Evolutionary conservation across 208 protist genomes (phyloP).

Genomic region (Trypanosoma lewisi): DNA sequence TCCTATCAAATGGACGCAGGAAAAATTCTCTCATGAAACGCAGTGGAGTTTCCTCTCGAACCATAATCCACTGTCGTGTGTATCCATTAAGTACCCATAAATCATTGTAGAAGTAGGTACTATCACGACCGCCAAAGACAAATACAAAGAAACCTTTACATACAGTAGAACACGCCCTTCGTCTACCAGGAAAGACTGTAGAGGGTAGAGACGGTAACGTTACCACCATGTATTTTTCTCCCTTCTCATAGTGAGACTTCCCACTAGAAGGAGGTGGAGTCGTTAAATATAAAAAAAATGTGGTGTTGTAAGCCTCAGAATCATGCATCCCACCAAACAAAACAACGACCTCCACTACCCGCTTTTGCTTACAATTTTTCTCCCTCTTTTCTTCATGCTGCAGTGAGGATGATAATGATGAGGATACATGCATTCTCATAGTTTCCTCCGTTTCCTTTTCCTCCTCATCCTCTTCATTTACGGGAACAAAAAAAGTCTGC

Average conservation of each 20-base stretch:
- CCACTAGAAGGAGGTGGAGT: slow-evolving; percentile 13
- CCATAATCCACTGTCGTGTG: slow-evolving; percentile 56
- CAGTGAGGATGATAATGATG: background rate
- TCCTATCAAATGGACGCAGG: slow-evolving; percentile 27
- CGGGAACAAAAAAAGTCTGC: slow-evolving; percentile 37
- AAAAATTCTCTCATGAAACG: slow-evolving; percentile 43
- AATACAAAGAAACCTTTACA: slow-evolving; percentile 54
- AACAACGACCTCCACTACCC: slow-evolving; percentile 52
- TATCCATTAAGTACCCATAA: slow-evolving; percentile 62
- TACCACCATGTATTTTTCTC: slow-evolving; percentile 10
- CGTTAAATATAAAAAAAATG: slow-evolving; percentile 45
- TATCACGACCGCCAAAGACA: slow-evolving; percentile 68
- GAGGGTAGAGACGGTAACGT: slow-evolving; percentile 1
- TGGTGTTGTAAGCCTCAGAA: slow-evolving; percentile 27
- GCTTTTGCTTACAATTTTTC: background rate
- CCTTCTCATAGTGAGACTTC: slow-evolving; percentile 6
- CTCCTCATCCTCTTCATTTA: background rate
- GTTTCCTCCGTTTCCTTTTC: background rate
- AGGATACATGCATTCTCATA: background rate
- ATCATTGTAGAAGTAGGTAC: slow-evolving; percentile 62
- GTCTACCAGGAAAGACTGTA: slow-evolving; percentile 38
- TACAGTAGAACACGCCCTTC: slow-evolving; percentile 44
- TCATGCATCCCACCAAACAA: slow-evolving; percentile 67
- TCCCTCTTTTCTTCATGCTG: background rate
- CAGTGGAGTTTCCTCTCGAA: slow-evolving; percentile 44